Conservation (phyloP, 148 eudicot genomes). For the Hydrangea macrophylla region DNA sequence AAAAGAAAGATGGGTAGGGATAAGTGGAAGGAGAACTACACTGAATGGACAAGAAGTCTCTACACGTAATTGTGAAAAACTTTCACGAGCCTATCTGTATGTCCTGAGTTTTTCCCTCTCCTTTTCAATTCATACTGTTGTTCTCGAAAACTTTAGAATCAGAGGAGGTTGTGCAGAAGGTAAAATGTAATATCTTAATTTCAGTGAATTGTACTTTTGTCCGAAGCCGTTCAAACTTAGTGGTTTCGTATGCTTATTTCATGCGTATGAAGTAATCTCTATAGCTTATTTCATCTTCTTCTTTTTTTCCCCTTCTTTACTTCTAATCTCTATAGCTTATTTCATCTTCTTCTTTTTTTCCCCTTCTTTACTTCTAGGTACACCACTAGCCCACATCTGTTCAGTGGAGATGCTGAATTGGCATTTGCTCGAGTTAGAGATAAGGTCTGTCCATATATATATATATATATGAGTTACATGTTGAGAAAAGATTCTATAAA, state of each 20-base stretch:
- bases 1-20: constrained; percentile 86
- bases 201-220: neutral
- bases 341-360: constrained; percentile 10
- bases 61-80: constrained; percentile 70
- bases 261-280: neutral
- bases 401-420: constrained; percentile 66
- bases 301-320: constrained; percentile 19
- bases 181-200: neutral
- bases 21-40: constrained; percentile 68
- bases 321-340: constrained; percentile 14
- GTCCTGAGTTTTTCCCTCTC: constrained; percentile 11
- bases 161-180: neutral
- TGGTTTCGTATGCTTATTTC: neutral
- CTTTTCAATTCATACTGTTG: neutral
- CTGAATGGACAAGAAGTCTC: constrained; percentile 75
- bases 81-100: constrained; percentile 86
- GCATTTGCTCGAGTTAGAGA: constrained; percentile 81
- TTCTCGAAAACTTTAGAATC: neutral
- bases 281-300: neutral
- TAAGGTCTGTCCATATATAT: constrained; percentile 42
- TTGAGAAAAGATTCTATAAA: neutral
- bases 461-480: neutral
- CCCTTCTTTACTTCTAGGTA: constrained; percentile 53
- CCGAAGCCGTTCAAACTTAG: neutral
- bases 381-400: constrained; percentile 95